A percentile compares a stretch with the other conserved stretches of the same genome.
Conservation (phyloP, 2,329 filamentous ascomycete species). For the Aspergillus glaucus region DNA sequence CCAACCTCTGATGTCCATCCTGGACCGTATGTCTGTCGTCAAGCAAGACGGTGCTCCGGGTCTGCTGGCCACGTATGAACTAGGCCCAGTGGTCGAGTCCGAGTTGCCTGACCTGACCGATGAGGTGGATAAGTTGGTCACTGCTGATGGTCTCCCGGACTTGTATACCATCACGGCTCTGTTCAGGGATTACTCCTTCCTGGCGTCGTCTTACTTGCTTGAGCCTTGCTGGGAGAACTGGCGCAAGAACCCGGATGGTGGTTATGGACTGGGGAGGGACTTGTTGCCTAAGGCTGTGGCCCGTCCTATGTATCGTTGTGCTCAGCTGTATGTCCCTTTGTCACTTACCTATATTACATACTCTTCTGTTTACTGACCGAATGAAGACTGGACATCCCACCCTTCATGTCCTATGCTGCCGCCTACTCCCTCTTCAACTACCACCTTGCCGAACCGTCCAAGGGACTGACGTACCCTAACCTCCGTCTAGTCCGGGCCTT, state of each 20-base stretch:
- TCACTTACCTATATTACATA: not conserved
- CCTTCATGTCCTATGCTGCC: slow-evolving; percentile 80
- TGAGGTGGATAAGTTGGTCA: slow-evolving; percentile 61
- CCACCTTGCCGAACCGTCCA: slow-evolving; percentile 49
- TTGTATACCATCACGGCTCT: slow-evolving; percentile 75
- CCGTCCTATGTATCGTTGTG: slow-evolving; percentile 75
- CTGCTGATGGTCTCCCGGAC: slow-evolving; percentile 52
- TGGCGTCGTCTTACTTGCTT: slow-evolving; percentile 81
- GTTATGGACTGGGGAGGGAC: slow-evolving; percentile 72
- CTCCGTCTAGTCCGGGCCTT: slow-evolving; percentile 85
- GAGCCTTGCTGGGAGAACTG: slow-evolving; percentile 82
- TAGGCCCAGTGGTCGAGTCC: slow-evolving; percentile 68
- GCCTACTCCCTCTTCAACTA: slow-evolving; percentile 61
- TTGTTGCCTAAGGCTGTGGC: slow-evolving; percentile 67
- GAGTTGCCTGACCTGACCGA: slow-evolving; percentile 71
- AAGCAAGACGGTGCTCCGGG: slow-evolving; percentile 68
- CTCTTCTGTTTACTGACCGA: slow-evolving; percentile 14
- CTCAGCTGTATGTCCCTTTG: slow-evolving; percentile 64
- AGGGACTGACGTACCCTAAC: slow-evolving; percentile 53
- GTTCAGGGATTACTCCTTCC: slow-evolving; percentile 87
- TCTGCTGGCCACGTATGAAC: slow-evolving; percentile 64
- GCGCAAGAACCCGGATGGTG: slow-evolving; percentile 51
- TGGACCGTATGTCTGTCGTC: slow-evolving; percentile 72
- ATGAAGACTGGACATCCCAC: slow-evolving; percentile 65
- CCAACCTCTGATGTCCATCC: slow-evolving; percentile 62